These are phyloP conservation scores for Penicillium sp. DNA, from an alignment of 2,329 filamentous ascomycete genomes.

Conservation along the genomic window DNA sequence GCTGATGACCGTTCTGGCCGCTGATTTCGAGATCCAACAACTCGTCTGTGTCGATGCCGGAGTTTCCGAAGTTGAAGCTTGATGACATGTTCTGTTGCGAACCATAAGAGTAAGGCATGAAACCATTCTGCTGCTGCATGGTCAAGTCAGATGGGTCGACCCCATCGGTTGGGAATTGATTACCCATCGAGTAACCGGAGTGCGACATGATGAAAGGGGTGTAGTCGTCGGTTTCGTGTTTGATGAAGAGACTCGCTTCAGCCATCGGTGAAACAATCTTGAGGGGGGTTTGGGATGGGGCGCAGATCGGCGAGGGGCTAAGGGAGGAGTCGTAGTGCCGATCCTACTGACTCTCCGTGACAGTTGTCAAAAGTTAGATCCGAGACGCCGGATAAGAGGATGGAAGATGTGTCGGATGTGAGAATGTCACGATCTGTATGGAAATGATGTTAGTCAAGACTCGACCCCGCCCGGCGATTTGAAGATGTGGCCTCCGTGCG, in stretches of 20 bases:
- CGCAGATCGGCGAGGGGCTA: constrained; percentile 8
- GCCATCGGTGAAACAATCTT: constrained; percentile 38
- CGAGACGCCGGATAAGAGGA: background rate
- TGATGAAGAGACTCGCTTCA: constrained; percentile 55
- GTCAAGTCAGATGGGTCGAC: constrained; percentile 81
- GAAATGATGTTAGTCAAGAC: constrained; percentile 3
- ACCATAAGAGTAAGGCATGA: constrained; percentile 50
- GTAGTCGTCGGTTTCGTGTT: constrained; percentile 58
- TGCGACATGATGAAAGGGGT: constrained; percentile 45
- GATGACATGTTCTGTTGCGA: constrained; percentile 57
- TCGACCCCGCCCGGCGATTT: constrained; percentile 7
- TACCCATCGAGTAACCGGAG: constrained; percentile 45
- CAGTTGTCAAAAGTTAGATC: background rate
- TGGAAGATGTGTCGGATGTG: background rate
- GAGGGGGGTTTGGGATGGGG: background rate
- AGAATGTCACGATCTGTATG: background rate
- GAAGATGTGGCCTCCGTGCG: constrained; percentile 6
- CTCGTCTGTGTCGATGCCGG: constrained; percentile 79
- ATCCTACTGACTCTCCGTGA: constrained; percentile 4
- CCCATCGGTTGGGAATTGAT: constrained; percentile 51
- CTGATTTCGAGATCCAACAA: constrained; percentile 57
- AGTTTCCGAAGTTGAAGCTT: constrained; percentile 67
- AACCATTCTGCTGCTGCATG: constrained; percentile 51
- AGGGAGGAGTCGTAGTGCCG: constrained; percentile 9
- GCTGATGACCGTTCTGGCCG: constrained; percentile 32